These are phyloP conservation scores for Rhodotorula sp. DNA, from an alignment of 1,284 basidiomycete species.

Conservation along the genomic window DNA sequence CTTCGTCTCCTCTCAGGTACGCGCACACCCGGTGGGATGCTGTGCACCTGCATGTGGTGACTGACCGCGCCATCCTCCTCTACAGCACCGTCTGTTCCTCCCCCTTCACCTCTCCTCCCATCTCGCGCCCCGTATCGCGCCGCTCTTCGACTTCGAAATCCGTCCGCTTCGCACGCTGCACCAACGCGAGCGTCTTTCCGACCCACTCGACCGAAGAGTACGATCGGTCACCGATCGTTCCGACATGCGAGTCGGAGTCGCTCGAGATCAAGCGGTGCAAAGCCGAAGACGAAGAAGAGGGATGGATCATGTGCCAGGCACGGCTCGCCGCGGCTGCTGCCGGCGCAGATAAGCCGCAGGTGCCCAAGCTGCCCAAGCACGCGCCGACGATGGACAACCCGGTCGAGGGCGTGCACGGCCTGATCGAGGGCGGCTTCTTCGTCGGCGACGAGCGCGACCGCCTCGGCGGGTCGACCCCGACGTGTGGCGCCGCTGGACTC, in stretches of 20 bases:
- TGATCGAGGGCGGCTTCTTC: conserved; percentile 36
- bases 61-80: neutral
- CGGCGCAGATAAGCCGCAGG: neutral
- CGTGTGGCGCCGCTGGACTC: conserved; percentile 4
- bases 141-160: conserved; percentile 37
- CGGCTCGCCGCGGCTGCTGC: conserved; percentile 14
- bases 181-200: conserved; percentile 40
- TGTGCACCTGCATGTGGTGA: no score
- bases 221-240: conserved; percentile 41
- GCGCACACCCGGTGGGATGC: neutral
- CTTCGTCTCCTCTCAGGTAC: conserved; percentile 15
- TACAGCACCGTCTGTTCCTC: conserved; percentile 13
- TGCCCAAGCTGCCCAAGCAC: conserved; percentile 8
- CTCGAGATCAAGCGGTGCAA: conserved; percentile 31
- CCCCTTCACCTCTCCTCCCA: conserved; percentile 23
- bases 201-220: conserved; percentile 37
- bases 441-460: conserved; percentile 38
- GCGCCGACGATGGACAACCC: conserved; percentile 28
- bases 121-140: conserved; percentile 37
- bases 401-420: conserved; percentile 39
- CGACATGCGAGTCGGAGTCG: conserved; percentile 31
- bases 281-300: conserved; percentile 30
- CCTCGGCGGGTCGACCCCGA: conserved; percentile 2
- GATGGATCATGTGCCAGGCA: conserved; percentile 40
- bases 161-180: conserved; percentile 41